Evolutionary conservation across 768 basidiomycete genomes (phyloP).

Genomic region (Hygrophorus russula): DNA sequence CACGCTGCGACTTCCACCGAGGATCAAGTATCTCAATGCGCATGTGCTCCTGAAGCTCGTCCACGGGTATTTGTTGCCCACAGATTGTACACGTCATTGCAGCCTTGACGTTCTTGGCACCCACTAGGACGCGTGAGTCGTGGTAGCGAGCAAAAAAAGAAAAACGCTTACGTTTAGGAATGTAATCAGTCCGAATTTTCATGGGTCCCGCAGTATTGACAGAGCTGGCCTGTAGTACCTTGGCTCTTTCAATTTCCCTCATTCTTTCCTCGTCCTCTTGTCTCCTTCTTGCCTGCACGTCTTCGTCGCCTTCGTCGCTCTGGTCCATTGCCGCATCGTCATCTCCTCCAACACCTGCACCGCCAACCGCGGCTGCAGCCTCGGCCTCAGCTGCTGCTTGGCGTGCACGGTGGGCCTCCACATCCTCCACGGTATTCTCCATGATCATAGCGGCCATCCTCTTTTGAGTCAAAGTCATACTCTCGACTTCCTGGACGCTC

Average conservation of each 20-base stretch:
- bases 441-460: constrained; percentile 97
- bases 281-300: constrained; percentile 43
- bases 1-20: constrained; percentile 94
- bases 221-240: constrained; percentile 70
- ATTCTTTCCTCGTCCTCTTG: constrained; percentile 63
- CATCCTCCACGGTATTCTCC: constrained; percentile 84
- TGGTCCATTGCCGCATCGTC: constrained; percentile 76
- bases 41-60: constrained; percentile 96
- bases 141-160: constrained; percentile 4
- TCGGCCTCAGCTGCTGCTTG: constrained; percentile 83
- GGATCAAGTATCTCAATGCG: constrained; percentile 97
- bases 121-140: constrained; percentile 34
- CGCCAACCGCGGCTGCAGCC: constrained; percentile 70
- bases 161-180: constrained; percentile 68
- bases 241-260: constrained; percentile 65
- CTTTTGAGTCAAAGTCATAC: constrained; percentile 95
- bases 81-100: constrained; percentile 85
- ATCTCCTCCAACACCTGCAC: constrained; percentile 38
- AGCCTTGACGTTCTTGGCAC: constrained; percentile 50
- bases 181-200: constrained; percentile 95
- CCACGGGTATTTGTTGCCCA: constrained; percentile 91
- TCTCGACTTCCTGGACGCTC: constrained; percentile 89
- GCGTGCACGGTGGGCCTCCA: constrained; percentile 69
- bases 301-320: constrained; percentile 71
- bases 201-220: constrained; percentile 67